Base-by-base conservation (phyloP, 2,329 filamentous ascomycete genomes). In the Penicillium sp. region DNA sequence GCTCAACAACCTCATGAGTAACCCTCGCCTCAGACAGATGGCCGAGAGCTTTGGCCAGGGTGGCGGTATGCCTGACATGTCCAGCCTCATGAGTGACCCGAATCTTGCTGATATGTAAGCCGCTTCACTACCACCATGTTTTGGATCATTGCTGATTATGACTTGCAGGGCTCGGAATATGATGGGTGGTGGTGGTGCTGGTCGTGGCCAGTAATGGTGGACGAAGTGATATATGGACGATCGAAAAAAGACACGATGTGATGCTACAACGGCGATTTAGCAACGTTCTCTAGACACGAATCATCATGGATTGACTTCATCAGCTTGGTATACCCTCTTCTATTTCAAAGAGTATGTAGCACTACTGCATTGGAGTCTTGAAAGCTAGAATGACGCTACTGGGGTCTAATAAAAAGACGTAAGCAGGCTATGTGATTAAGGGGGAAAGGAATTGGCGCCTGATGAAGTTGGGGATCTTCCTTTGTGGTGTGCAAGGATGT, bases 21-120 rank as follows among this genome's bases (percentile, higher is more conserved):
- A 98, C 72, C 92, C 92, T 2, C 78, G 82, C 45, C 70, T 96
- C 45, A 77, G 85, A 39, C 80, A 93, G 60, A 90, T 95, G 87
- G 88, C 87, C 30, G 80, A 84, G 58, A 78, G 77, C 54, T 88
- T 94, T 60, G 79, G 67, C 15, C 58, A 63, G 9, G 84, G 84
- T 29, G 85, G 84, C 35, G 90, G 90, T 34, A 88, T 95, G 84
- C 92, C 92, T 6, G 87, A 96, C 65, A 72, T 96, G 58, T 74
- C 76, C 39, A 75, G 75, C 49, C 70, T 98, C 65, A 95, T 98
- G 92, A 83, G 80, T 48, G 92, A 98, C 62, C 92, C 92, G 32
- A 84, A 70, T 61, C 83, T 98, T 65, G 86, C 87, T 30, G 87
- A 95, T 41, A 88, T 96, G 89, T 93, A 69, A 85, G 85, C n/a